Percentiles rank a stretch among this genome's conserved stretches.
Evolutionary conservation across 805 yeast species (phyloP).

Genomic region (Helenozyma rhizophorensis): DNA sequence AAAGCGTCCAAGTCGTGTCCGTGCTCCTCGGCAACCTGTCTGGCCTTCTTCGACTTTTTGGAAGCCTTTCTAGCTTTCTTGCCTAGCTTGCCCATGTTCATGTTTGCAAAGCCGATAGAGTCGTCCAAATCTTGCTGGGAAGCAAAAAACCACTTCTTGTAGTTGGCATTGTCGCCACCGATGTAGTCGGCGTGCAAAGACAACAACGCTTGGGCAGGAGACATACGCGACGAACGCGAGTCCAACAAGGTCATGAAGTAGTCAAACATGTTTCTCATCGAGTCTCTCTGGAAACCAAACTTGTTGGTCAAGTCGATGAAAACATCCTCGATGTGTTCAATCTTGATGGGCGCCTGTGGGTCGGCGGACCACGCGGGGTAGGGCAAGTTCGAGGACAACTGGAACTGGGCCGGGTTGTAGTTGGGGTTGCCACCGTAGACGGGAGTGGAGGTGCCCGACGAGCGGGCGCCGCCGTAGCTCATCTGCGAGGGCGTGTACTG

Average conservation of each 20-base stretch:
- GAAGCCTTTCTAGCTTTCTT: constrained; percentile 78
- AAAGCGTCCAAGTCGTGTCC: constrained; percentile 58
- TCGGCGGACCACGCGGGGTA: constrained; percentile 99
- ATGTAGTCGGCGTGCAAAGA: constrained; percentile 83
- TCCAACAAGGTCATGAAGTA: constrained; percentile 82
- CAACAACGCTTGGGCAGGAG: constrained; percentile 80
- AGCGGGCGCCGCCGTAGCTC: constrained; percentile 77
- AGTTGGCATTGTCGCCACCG: constrained; percentile 84
- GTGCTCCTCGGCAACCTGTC: constrained; percentile 62
- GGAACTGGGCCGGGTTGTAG: constrained; percentile 60
- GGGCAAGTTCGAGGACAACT: constrained; percentile 80
- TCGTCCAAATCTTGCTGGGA: constrained; percentile 86
- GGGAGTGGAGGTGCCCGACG: constrained; percentile 94
- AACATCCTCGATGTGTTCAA: constrained; percentile 82
- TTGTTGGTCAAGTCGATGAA: constrained; percentile 78
- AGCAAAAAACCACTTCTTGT: constrained; percentile 85
- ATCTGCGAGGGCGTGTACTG: constrained; percentile 83
- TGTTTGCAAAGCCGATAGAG: constrained; percentile 76
- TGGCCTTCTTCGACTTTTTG: constrained; percentile 75
- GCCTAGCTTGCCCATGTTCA: constrained; percentile 71
- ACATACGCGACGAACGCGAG: constrained; percentile 83
- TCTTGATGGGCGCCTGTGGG: constrained; percentile 77
- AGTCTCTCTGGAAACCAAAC: constrained; percentile 89
- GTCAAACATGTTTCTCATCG: constrained; percentile 88
- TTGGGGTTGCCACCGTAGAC: constrained; percentile 61